phyloP scores from a whole-genome alignment of 1,284 basidiomycete species.

The Inonotus hispidus region DNA sequence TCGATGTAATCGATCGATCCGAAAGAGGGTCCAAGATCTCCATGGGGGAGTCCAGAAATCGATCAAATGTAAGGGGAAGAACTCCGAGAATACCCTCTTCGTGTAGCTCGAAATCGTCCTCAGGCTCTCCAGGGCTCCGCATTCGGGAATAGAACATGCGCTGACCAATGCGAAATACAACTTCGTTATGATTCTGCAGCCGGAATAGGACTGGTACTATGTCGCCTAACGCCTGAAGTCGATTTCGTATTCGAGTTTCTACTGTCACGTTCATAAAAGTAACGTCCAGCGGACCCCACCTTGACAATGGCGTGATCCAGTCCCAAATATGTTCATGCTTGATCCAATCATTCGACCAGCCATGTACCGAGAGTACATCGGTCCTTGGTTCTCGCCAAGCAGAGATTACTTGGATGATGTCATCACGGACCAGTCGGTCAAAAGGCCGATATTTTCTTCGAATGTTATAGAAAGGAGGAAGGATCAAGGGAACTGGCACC shows the following conservation, averaged over 20 bases:
- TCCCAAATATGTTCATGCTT: neutral
- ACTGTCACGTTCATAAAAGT: neutral
- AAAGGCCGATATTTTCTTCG: neutral
- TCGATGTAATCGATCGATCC: neutral
- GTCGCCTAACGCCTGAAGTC: neutral
- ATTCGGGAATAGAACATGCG: neutral
- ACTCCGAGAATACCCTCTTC: neutral
- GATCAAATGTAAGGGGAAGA: neutral
- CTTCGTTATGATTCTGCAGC: neutral
- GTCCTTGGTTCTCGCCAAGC: neutral
- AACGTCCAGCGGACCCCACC: conserved; percentile 10
- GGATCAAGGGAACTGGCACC: neutral
- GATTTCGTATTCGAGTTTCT: neutral
- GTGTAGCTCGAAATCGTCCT: neutral
- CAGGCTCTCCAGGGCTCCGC: neutral
- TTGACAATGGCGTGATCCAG: conserved; percentile 2
- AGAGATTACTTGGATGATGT: no score
- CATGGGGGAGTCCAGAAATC: neutral
- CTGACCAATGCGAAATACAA: conserved; percentile 8
- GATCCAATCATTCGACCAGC: conserved; percentile 13
- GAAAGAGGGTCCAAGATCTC: neutral
- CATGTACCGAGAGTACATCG: neutral
- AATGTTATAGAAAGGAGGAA: neutral
- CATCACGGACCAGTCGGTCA: no score
- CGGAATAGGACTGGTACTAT: neutral